Base-by-base conservation (phyloP, 805 yeast species). In the Brettanomyces anomalus region DNA sequence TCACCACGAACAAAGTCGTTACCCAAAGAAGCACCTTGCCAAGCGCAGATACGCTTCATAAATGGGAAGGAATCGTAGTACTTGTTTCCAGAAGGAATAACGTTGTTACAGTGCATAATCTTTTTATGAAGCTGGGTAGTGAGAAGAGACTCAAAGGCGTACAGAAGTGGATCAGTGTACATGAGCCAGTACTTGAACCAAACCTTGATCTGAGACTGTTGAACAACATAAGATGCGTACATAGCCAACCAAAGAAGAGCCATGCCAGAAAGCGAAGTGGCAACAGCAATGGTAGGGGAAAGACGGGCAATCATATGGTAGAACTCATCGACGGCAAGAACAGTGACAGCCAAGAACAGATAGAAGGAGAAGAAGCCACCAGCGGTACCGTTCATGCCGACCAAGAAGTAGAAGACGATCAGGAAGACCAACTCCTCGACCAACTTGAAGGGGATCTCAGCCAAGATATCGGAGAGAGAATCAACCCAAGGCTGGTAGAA, bases 401-500 rank as follows among this genome's bases (percentile, higher is more conserved):
- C 61, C 68, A 42, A 20, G 61, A 82, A 84, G 58, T 77, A 81
- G 21, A 73, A 52, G 20, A 76, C 62, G 37, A 79, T 49, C 36
- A 70, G 55, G 57, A 78, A 79, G 18, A 58, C 51, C 18, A 74
- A 53, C 24, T 69, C 54, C 33, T 71, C 66, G 30, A 68, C 48
- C 26, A 74, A 46, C 60, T 82, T 82, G 43, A 76, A 67, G 3
- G 90, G 89, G 46, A 84, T 58, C 40, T 77, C 81, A 3, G 85
- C 71, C 4, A 81, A 46, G 37, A 78, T 66, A 4, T 77, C 66
- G 0, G 86, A 80, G 4, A 84, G 50, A 1, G 86, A 83, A 54
- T 83, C 90, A 3, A 85, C 78, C 13, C 86, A 71, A 3, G 89
- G 88, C 45, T 79, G 77, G 57, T 81, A 85, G 45, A 84, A 70